phyloP scores from a whole-genome alignment of 2,329 filamentous ascomycete species.

The Fusarium robinianum region DNA sequence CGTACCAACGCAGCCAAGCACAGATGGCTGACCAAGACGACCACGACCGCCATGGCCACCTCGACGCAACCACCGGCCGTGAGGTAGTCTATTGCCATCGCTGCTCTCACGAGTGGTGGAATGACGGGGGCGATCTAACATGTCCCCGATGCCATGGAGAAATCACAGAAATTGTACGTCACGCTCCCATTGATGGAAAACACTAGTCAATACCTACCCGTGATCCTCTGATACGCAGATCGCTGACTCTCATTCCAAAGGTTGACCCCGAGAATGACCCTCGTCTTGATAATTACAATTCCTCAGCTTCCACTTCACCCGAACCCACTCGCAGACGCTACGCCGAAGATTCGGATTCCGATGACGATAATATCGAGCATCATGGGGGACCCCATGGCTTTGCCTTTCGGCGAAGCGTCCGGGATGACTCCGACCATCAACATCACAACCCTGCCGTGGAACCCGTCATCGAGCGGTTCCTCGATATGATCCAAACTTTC shows the following conservation, averaged over 20 bases:
- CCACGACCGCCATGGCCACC: constrained; percentile 41
- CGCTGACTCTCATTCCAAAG: constrained; percentile 43
- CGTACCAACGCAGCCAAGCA: constrained; percentile 54
- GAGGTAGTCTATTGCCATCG: constrained; percentile 87
- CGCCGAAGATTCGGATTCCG: constrained; percentile 57
- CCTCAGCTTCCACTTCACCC: constrained; percentile 39
- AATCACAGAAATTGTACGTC: constrained; percentile 81
- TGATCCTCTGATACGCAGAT: neutral
- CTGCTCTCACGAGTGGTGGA: constrained; percentile 81
- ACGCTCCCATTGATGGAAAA: neutral
- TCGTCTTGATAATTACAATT: constrained; percentile 46
- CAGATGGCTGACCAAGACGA: constrained; percentile 44
- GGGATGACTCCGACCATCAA: constrained; percentile 30
- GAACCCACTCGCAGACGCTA: constrained; percentile 38
- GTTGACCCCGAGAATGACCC: constrained; percentile 65
- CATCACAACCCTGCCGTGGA: constrained; percentile 41
- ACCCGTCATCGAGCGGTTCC: constrained; percentile 49
- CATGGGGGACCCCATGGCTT: constrained; percentile 51
- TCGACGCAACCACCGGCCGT: constrained; percentile 56
- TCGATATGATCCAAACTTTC: constrained; percentile 50
- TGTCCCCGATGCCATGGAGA: constrained; percentile 82
- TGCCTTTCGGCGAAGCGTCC: constrained; percentile 45
- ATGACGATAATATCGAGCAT: constrained; percentile 63
- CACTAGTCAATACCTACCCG: too few relatives aligned
- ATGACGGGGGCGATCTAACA: constrained; percentile 66